Base-by-base conservation (phyloP, 2,329 filamentous ascomycete species). In the Diaporthe amygdali region DNA sequence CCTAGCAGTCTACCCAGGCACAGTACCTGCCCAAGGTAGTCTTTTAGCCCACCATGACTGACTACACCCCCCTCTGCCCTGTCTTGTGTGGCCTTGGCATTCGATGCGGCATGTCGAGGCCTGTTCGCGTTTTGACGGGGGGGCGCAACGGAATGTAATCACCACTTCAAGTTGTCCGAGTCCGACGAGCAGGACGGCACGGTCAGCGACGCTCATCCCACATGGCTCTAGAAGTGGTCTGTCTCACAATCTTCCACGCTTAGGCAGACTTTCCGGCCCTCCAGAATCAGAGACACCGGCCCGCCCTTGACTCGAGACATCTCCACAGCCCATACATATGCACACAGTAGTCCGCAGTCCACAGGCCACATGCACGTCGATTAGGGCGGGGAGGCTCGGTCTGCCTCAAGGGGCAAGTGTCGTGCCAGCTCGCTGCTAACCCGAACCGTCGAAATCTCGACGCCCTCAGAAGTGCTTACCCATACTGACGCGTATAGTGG, bases 251-350 rank as follows among this genome's bases (percentile, higher is more conserved):
- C 32, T 30, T 22, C 17, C 49, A 52, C 49, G 32, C 52, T 51
- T 37, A 30, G 54, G 30, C 52, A 59, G 41, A 59, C 52, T 49
- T 59, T 56, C 66, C 66, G 66, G 66, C 52, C 66, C 66, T 41
- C 52, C 52, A 59, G 32, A 41, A 68, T 47, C 52, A 68, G 66
- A 68, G 66, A 59, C 66, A 68, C 46, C 41, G 55, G 46, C 52
- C 66, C 66, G 66, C 66, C 41, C 66, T 68, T 59, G 52, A 59
- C 41, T 46, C 54, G 66, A 68, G 66, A 68, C 66, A 68, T 68
- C 52, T 59, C 66, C 66, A 68, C 66, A 54, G 37, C 37, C 55
- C n/a, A 54, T n/a, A n/a, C n/a, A n/a, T n/a, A n/a, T n/a, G n/a
- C n/a, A n/a, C n/a, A n/a, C n/a, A n/a, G n/a, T n/a, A n/a, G n/a